Base-by-base conservation (phyloP, 192 early-diverging fungal species). In the Oehlia diaphana region DNA sequence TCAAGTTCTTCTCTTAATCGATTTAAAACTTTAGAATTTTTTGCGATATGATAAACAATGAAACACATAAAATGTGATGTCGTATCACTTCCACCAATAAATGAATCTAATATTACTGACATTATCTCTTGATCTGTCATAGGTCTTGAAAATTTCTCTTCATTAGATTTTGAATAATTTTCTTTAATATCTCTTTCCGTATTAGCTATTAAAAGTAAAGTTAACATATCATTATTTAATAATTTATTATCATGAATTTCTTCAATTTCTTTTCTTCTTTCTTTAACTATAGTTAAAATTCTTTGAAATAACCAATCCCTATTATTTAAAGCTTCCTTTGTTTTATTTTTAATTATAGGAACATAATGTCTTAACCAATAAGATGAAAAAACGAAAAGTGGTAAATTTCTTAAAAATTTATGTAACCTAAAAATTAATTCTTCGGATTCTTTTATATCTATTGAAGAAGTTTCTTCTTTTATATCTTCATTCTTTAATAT, bases 71-170 rank as follows among this genome's bases (percentile, higher is more conserved):
- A 37, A 64, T 64, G 26, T 13, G 31, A 63, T 76, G 63, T 61
- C 74, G 74, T 76, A 64, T 62, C 63, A 39, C 12, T 63, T 21
- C 61, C 74, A 12, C 47, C 74, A 1, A 37, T 28, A 21, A 76
- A 37, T 19, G 39, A 2, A 23, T 76, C 74, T 4, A 62, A 31
- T 4, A 76, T 9, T 14, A 35, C 31, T 19, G 16, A 58, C 33
- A n/a, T 16, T 8, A 76, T 76, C 47, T 76, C 74, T 39, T n/a
- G 33, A 42, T 76, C 74, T 23, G 53, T 76, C 74, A 76, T 35
- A 4, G 62, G 61, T 73, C 71, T 16, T 42, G 44, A 47, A 47
- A 47, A 47, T 47, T 12, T 47, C 44, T 47, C 44, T 47, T 47
- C 44, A 47, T 8, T 5, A 9, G 39, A 26, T 23, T 42, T 19